Evolutionary conservation across 2,329 filamentous ascomycete genomes (phyloP), one percentile per base, ranked within the genome.

Genomic region (Fusarium sp.): DNA sequence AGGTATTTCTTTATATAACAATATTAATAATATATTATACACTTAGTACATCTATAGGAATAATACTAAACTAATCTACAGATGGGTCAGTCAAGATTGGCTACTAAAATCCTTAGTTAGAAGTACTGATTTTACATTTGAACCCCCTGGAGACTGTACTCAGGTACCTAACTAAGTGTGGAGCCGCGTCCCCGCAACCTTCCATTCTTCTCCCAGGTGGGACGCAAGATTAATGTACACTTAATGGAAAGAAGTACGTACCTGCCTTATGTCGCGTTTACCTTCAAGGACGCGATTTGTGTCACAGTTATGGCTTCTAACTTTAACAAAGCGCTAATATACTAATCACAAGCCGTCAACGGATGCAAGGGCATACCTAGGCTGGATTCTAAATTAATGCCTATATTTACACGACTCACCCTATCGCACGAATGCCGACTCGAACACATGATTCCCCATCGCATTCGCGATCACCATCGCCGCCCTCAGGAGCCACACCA

Each of bases 361-460:
- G 24, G 18, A 47, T 26, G 20, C 15, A 28, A 35, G 31, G n/a
- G 14, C 18, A n/a, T 18, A 35, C 15, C 16, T 15, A n/a, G 22
- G 11, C 11, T 28, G 14, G 20, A 18, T 18, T 36, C 22, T 24
- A 22, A 30, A 9, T 39, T 16, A 16, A 54, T 36, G 13, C 22
- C 18, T 26, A 7, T 12, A 16, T 36, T 36, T 50, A 16, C 22
- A 18, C 24, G 26, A 58, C 18, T 28, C 28, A 16, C 11, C 31
- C 28, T 18, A 28, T 45, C 31, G 44, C 54, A 51, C 38, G 36
- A 58, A 81, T 82, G 80, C 78, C 80, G 38, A 76, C 71, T 16
- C 78, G 73, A 45, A 60, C 65, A 6, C 70, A 61, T 33, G 70
- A 72, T 61, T 70, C 75, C 61, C 67, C 73, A 62, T 74, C 72